Evolutionary conservation across 257 asterid species (phyloP).

Genomic region (Nemophila menziesii): DNA sequence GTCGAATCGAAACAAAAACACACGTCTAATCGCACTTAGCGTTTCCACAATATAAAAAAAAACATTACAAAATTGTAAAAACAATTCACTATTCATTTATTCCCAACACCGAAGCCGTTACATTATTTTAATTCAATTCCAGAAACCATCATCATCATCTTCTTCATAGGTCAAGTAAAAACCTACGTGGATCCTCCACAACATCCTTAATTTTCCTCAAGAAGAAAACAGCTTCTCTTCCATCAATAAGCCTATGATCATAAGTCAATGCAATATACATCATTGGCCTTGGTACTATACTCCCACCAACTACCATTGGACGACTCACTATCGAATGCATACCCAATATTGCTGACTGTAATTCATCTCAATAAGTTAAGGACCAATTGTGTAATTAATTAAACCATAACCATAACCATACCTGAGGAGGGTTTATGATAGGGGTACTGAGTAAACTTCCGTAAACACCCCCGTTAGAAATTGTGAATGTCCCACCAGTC

Average conservation of each 20-base stretch:
- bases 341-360: constrained; percentile 91
- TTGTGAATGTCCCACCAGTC: constrained; percentile 96
- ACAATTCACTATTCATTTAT: no score
- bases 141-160: no score
- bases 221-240: constrained; percentile 94
- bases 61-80: no score
- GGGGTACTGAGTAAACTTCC: constrained; percentile 98
- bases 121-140: no score
- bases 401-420: constrained; percentile 12
- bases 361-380: constrained; percentile 7
- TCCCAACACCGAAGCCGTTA: no score
- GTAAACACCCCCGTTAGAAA: constrained; percentile 95
- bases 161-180: constrained; percentile 70
- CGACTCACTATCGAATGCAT: constrained; percentile 96
- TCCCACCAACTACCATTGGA: constrained; percentile 92
- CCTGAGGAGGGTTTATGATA: constrained; percentile 99
- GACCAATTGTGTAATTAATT: neutral
- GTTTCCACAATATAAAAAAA: no score
- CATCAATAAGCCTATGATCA: constrained; percentile 91
- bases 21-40: no score
- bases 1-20: no score
- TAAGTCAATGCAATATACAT: constrained; percentile 96
- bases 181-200: constrained; percentile 93
- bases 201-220: constrained; percentile 89
- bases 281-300: constrained; percentile 86